Base-by-base conservation (phyloP, 164 flowering plant genomes). In the Cinnamomum micranthum region DNA sequence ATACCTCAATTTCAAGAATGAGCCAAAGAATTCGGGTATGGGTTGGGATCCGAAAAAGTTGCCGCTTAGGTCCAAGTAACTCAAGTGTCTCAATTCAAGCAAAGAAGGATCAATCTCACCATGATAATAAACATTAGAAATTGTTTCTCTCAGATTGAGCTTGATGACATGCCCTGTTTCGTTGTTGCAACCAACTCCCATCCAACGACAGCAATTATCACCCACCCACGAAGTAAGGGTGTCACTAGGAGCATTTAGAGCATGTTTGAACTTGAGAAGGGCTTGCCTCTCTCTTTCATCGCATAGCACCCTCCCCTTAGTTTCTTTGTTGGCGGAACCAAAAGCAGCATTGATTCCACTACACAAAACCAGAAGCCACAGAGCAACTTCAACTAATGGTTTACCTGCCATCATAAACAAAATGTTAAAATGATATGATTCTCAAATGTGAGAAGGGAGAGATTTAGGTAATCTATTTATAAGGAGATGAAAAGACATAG, bases 11-110 rank as follows among this genome's bases (percentile, higher is more conserved):
- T 69, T 68, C 2, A 22, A 15, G 13, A 74, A n/a, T 2, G 74
- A 74, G 41, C 77, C 80, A 6, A 78, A 6, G 71, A 60, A 72
- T 2, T 27, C n/a, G 25, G 79, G 79, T 15, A 77, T 73, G 9
- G 52, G 4, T 6, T 13, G 60, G 5, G 13, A 74, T 0, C 25
- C 3, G 27, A 77, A 73, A 62, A 17, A 11, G 33, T 77, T 77
- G 14, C 2, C 0, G 12, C 79, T 77, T 55, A 73, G 25, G 59
- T 73, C 73, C 47, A 41, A 41, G 11, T 41, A 7, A 7, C 47
- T 41, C 47, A 41, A 7, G 47, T 78, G 41, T 24, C 65, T 66
- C 47, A 74, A 35, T 5, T 78, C 74, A 4, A 74, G 24, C 47
- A 78, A 58, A 50, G 77, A 67, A 50, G 60, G 66, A 70, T 65